Percentiles rank a stretch among this genome's conserved stretches.
Conservation (phyloP, 2,329 filamentous ascomycete species). For the Monosporascus sp. region DNA sequence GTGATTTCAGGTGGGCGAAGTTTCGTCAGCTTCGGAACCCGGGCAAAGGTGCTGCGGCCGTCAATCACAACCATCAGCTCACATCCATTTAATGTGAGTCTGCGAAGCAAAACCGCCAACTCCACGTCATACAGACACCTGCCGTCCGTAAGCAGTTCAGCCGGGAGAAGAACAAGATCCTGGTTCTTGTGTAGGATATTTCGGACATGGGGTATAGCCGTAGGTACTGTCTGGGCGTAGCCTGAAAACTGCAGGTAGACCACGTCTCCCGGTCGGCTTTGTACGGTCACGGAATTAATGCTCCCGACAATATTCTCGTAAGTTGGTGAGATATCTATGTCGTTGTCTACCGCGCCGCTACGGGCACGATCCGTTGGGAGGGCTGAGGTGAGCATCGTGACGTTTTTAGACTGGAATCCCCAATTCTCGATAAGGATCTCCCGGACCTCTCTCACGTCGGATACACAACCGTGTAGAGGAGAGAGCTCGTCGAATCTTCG, state of each 20-base stretch:
- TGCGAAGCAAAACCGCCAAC: background rate
- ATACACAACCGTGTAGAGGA: background rate
- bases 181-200: background rate
- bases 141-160: background rate
- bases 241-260: background rate
- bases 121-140: background rate
- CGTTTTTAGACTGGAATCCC: background rate
- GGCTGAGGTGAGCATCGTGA: background rate
- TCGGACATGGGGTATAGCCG: background rate
- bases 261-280: background rate
- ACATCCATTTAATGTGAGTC: background rate
- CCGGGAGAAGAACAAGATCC: background rate
- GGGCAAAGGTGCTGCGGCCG: background rate
- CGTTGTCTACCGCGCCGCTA: background rate
- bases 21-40: background rate
- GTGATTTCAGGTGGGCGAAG: background rate
- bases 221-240: background rate
- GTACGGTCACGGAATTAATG: background rate
- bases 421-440: background rate
- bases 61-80: background rate
- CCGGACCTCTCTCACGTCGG: background rate
- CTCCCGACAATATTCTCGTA: background rate
- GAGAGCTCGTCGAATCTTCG: background rate
- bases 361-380: background rate
- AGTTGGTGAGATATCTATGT: background rate